Conservation (phyloP, 768 basidiomycete genomes). For the Thelephora ganbajun region DNA sequence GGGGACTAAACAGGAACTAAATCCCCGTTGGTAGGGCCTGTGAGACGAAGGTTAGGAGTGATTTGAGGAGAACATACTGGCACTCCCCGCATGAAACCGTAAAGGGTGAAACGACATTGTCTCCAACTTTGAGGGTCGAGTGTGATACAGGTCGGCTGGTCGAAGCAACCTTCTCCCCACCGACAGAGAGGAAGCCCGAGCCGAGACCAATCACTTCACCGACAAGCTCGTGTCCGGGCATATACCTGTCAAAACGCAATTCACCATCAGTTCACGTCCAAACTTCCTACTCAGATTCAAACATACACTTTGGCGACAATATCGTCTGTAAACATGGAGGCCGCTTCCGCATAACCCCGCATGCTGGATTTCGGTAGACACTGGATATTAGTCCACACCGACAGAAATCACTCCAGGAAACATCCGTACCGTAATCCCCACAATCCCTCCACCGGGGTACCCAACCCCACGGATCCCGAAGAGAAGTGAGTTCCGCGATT, state of each 20-base stretch:
- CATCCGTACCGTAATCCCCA: conserved; percentile 48
- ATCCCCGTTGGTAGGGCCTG: conserved; percentile 62
- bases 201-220: conserved; percentile 62
- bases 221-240: conserved; percentile 67
- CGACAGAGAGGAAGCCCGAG: conserved; percentile 25
- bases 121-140: conserved; percentile 48
- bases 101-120: conserved; percentile 72
- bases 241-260: conserved; percentile 27
- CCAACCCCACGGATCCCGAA: conserved; percentile 50
- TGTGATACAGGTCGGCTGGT: conserved; percentile 48
- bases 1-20: conserved; percentile 61
- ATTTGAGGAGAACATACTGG: conserved; percentile 44
- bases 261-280: not conserved
- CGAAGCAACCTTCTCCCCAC: conserved; percentile 13
- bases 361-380: conserved; percentile 25
- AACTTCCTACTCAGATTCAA: not conserved
- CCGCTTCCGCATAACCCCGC: conserved; percentile 64
- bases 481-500: not conserved
- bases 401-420: not conserved
- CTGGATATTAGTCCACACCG: not conserved
- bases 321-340: conserved; percentile 54
- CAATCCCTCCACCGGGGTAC: conserved; percentile 65
- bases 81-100: conserved; percentile 79
- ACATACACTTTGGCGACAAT: conserved; percentile 38
- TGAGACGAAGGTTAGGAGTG: not conserved